A percentile compares a stretch with the other conserved stretches of the same genome.
Evolutionary conservation across 805 yeast genomes (phyloP).

Genomic region (Candida xiaguanensis): DNA sequence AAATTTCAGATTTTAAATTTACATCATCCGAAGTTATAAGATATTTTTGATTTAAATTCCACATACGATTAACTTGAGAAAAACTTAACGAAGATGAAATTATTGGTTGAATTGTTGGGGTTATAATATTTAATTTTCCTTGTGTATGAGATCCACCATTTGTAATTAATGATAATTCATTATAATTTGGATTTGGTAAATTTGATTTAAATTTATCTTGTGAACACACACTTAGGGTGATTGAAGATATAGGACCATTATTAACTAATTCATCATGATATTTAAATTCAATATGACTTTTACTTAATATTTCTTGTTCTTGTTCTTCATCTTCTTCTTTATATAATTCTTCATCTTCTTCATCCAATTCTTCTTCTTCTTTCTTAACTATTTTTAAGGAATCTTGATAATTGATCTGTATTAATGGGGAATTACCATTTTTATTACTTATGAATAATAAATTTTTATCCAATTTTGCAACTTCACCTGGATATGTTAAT

Average conservation of each 20-base stretch:
- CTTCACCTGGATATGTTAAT: constrained; percentile 37
- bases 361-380: constrained; percentile 27
- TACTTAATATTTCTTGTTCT: constrained; percentile 15
- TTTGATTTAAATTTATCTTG: constrained; percentile 55
- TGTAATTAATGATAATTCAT: constrained; percentile 65
- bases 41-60: constrained; percentile 66
- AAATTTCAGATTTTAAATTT: constrained; percentile 63
- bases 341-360: constrained; percentile 42
- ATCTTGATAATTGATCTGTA: constrained; percentile 36
- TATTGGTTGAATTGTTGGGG: constrained; percentile 65
- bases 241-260: constrained; percentile 69
- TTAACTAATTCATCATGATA: constrained; percentile 54
- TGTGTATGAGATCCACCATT: constrained; percentile 61
- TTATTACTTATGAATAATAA: constrained; percentile 21
- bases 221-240: constrained; percentile 61
- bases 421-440: constrained; percentile 50
- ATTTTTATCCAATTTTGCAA: constrained; percentile 38
- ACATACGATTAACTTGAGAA: constrained; percentile 67
- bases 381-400: constrained; percentile 5
- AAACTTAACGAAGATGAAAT: constrained; percentile 68
- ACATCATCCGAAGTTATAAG: constrained; percentile 69
- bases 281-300: constrained; percentile 31
- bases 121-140: constrained; percentile 57
- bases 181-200: constrained; percentile 61
- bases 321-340: constrained; percentile 31